Evolutionary conservation across 306 rosid species (phyloP).

Genomic region (Dicorynia guianensis): DNA sequence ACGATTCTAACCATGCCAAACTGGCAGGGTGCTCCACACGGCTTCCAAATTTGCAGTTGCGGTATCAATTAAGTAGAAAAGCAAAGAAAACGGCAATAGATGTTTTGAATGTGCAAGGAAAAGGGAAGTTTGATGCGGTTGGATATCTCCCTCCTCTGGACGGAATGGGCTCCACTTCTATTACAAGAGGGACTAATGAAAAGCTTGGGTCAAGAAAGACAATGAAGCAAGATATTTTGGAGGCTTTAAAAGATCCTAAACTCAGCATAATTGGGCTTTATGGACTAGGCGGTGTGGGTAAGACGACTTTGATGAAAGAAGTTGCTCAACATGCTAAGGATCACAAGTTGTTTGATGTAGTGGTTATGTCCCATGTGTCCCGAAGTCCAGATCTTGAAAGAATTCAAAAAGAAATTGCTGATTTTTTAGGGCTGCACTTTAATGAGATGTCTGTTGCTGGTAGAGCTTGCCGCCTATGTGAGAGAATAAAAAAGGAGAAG

Average conservation of each 20-base stretch:
- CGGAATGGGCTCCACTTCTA: neutral
- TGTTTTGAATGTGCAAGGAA: neutral
- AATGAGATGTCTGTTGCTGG: neutral
- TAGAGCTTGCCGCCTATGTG: neutral
- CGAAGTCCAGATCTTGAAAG: neutral
- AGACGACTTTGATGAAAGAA: neutral
- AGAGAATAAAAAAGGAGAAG: neutral
- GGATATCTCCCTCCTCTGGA: neutral
- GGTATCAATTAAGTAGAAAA: conserved; percentile 21
- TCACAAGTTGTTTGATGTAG: neutral
- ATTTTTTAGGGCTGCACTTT: neutral
- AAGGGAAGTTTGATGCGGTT: neutral
- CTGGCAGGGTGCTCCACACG: neutral
- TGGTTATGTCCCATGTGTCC: neutral
- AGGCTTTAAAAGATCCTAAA: neutral
- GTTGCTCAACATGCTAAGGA: neutral
- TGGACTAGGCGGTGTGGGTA: conserved; percentile 16
- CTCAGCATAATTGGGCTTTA: neutral
- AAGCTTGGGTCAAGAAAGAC: neutral
- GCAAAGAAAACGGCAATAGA: neutral
- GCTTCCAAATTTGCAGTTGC: conserved; percentile 2
- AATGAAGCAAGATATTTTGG: neutral
- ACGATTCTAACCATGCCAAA: neutral
- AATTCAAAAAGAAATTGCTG: conserved; percentile 6
- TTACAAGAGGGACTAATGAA: neutral